Conservation (phyloP, 1,284 basidiomycete genomes). For the Trichosporon ovoides region DNA sequence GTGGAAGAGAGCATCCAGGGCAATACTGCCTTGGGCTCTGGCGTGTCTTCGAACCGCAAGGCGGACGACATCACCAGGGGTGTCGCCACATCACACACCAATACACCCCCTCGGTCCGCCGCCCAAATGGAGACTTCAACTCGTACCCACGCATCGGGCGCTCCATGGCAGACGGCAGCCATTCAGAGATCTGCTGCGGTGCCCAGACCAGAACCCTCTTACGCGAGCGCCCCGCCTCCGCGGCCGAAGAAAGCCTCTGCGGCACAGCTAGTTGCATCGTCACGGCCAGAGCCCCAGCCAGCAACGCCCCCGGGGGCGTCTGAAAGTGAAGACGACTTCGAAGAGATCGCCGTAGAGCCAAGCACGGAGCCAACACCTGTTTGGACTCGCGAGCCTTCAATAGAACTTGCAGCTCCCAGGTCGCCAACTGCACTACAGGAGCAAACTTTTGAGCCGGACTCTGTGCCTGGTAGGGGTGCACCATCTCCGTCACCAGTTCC, state of each 20-base stretch:
- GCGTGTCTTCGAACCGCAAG: not conserved
- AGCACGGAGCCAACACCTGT: not conserved
- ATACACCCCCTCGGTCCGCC: not conserved
- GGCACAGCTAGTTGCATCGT: slow-evolving; percentile 14
- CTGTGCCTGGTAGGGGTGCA: not conserved
- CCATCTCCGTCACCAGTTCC: not conserved
- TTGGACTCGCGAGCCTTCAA: not conserved
- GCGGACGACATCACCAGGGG: not conserved
- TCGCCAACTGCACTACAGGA: too few species aligned
- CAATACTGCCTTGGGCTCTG: not conserved
- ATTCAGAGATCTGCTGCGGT: not conserved
- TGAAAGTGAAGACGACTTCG: slow-evolving; percentile 25
- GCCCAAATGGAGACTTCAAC: not conserved
- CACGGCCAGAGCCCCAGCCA: not conserved
- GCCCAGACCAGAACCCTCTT: not conserved
- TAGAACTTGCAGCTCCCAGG: too few species aligned
- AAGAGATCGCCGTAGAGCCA: slow-evolving; percentile 7
- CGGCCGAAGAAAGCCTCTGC: not conserved
- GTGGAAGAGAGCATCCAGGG: slow-evolving; percentile 1
- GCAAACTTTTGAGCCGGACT: too few species aligned
- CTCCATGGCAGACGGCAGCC: not conserved
- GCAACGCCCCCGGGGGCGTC: slow-evolving; percentile 9
- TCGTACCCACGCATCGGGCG: not conserved
- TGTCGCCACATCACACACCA: not conserved
- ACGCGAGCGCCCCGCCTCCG: not conserved